Percentiles rank a stretch among this genome's conserved stretches.
These are phyloP conservation scores for Bipolaris sorokiniana DNA, from an alignment of 2,329 filamentous ascomycete genomes.

Conservation along the genomic window DNA sequence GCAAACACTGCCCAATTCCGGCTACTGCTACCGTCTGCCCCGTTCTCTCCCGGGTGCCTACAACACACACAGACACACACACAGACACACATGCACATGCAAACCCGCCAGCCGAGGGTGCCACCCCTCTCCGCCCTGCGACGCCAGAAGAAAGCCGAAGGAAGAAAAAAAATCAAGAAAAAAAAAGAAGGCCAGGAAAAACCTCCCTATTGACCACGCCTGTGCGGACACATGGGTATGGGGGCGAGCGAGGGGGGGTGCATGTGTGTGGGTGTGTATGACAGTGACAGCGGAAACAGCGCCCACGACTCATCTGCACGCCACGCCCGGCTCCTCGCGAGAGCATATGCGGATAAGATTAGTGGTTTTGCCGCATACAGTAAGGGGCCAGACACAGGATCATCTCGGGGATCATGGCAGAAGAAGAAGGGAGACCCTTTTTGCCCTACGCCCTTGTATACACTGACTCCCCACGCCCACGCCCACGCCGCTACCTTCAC, in stretches of 20 bases:
- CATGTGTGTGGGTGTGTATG: neutral
- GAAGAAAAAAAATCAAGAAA: neutral
- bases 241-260: neutral
- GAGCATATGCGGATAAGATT: conserved; percentile 25
- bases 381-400: conserved; percentile 33
- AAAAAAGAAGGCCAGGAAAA: no score
- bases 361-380: conserved; percentile 14
- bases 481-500: conserved; percentile 13
- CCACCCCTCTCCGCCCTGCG: conserved; percentile 6
- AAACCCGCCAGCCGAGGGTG: conserved; percentile 12
- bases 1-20: conserved; percentile 8
- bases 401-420: conserved; percentile 31
- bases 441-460: conserved; percentile 2
- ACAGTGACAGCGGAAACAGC: conserved; percentile 22
- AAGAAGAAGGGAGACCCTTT: conserved; percentile 18
- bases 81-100: conserved; percentile 21
- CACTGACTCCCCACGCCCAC: conserved; percentile 11
- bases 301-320: conserved; percentile 19
- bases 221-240: no score
- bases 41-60: conserved; percentile 37
- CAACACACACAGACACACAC: conserved; percentile 16
- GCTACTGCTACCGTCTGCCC: conserved; percentile 29
- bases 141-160: conserved; percentile 14
- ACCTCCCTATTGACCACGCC: no score
- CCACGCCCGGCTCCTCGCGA: conserved; percentile 29